Evolutionary conservation across 2,329 filamentous ascomycete species (phyloP).

Genomic region (Sarocladium strictum): DNA sequence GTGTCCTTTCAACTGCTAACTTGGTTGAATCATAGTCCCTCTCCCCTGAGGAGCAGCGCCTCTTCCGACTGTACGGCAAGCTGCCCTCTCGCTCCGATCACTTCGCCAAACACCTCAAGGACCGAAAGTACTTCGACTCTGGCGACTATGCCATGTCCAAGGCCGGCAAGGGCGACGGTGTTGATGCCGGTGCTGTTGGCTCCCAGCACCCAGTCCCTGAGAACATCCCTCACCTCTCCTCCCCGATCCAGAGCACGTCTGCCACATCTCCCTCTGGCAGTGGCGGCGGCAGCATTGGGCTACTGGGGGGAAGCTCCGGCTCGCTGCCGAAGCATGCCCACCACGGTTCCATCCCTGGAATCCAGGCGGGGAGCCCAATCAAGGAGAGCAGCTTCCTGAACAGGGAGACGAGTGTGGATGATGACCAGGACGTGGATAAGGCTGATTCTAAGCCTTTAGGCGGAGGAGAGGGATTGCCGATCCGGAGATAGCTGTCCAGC

Average conservation of each 20-base stretch:
- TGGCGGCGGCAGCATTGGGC: conserved; percentile 17
- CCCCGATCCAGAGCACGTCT: conserved; percentile 44
- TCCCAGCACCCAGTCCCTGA: conserved; percentile 92
- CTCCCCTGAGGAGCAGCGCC: conserved; percentile 88
- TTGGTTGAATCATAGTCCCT: conserved; percentile 57
- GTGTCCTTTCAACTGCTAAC: conserved; percentile 18
- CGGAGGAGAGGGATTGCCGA: conserved; percentile 11
- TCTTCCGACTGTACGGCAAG: conserved; percentile 97
- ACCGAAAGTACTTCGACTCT: conserved; percentile 97
- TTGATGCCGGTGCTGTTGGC: conserved; percentile 88
- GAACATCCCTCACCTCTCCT: conserved; percentile 86
- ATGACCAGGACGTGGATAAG: conserved; percentile 36
- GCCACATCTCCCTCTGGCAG: conserved; percentile 18
- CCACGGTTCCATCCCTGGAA: conserved; percentile 37
- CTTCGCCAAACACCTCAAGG: conserved; percentile 97
- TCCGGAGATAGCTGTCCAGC: conserved; percentile 10
- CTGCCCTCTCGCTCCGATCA: conserved; percentile 94
- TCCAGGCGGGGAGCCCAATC: conserved; percentile 69
- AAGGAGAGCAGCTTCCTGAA: conserved; percentile 89
- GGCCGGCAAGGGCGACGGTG: conserved; percentile 91
- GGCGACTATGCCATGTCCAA: conserved; percentile 96
- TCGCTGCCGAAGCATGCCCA: conserved; percentile 32
- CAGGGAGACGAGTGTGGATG: conserved; percentile 68
- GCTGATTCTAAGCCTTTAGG: conserved; percentile 30
- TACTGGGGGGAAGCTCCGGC: conserved; percentile 22